Evolutionary conservation across 2,329 filamentous ascomycete genomes (phyloP).

Genomic region (Trichoderma brevicompactum): DNA sequence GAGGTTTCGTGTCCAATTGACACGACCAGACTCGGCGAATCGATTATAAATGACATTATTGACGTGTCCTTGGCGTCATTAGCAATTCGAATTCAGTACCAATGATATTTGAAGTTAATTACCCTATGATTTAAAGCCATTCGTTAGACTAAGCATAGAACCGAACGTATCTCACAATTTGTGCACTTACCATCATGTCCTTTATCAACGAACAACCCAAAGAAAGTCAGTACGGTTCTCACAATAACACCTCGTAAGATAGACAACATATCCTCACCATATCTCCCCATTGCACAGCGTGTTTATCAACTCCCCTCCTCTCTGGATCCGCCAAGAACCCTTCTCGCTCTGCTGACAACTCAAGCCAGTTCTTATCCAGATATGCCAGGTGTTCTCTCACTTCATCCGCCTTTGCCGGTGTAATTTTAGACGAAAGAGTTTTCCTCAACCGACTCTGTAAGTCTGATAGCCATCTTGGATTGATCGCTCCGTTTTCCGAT

Average conservation of each 20-base stretch:
- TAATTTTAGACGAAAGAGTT: constrained; percentile 20
- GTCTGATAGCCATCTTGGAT: constrained; percentile 38
- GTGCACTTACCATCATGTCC: constrained; percentile 22
- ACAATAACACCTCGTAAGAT: not conserved
- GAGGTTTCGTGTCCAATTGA: constrained; percentile 78
- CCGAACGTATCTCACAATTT: not conserved
- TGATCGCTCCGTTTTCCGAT: constrained; percentile 23
- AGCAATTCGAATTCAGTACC: not conserved
- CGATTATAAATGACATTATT: constrained; percentile 86
- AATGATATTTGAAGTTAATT: not conserved
- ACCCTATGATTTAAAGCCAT: constrained; percentile 9
- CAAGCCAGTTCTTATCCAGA: constrained; percentile 64
- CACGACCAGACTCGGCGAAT: constrained; percentile 79
- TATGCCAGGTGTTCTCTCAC: constrained; percentile 31
- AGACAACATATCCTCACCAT: constrained; percentile 74
- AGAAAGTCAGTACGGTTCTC: not conserved
- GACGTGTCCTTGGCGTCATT: constrained; percentile 60
- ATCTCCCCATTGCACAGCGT: constrained; percentile 81
- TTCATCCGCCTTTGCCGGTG: constrained; percentile 2
- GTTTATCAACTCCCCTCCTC: constrained; percentile 64
- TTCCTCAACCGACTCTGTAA: constrained; percentile 35
- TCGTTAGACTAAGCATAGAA: not conserved
- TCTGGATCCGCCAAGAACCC: constrained; percentile 69
- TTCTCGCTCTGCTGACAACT: constrained; percentile 72
- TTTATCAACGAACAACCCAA: not conserved